Evolutionary conservation across 257 asterid species (phyloP), one percentile per base, ranked within the genome.

Genomic region (Lithospermum erythrorhizon): DNA sequence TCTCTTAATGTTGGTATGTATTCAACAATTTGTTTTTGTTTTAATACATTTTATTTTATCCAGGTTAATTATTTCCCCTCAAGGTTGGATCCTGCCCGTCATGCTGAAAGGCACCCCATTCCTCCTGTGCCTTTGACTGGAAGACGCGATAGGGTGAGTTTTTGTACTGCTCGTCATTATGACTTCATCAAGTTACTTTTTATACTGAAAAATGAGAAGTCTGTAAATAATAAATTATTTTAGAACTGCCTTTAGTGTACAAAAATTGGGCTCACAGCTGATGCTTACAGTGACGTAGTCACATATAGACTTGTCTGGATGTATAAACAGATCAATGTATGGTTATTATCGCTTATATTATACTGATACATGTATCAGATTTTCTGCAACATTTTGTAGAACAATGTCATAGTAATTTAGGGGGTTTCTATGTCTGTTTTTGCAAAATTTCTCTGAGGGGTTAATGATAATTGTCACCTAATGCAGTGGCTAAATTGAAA

Each of bases 21-120:
- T 11, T 1, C 18, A 41, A 14, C 49, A 41, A 14, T 41, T 41
- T 35, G 14, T 35, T 35, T 8, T 35, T 35, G 45, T 14, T 41
- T 3, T 41, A 41, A 41, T 41, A 41, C 19, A n/a, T 16, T 45
- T 22, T 6, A 22, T 23, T 61, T 67, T 21, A 30, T 71, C 29
- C 75, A 78, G 83, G 55, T 78, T 61, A 70, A 72, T 52, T 78
- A 78, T 70, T 78, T 78, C 57, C 83, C 83, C 18, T 78, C 83
- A 55, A 75, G 83, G 74, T 70, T 63, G 66, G 81, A 78, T 67
- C 74, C 74, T 64, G 63, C 54, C 49, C 73, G 79, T 49, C 81
- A 78, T 72, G 83, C 81, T 16, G 79, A 75, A 67, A 61, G 65
- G 65, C 52, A 66, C 65, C 79, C 83, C 27, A 61, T 78, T 25